These are phyloP conservation scores for Rostrohypoxylon terebratum DNA, from an alignment of 495 filamentous ascomycete species.

Conservation along the genomic window DNA sequence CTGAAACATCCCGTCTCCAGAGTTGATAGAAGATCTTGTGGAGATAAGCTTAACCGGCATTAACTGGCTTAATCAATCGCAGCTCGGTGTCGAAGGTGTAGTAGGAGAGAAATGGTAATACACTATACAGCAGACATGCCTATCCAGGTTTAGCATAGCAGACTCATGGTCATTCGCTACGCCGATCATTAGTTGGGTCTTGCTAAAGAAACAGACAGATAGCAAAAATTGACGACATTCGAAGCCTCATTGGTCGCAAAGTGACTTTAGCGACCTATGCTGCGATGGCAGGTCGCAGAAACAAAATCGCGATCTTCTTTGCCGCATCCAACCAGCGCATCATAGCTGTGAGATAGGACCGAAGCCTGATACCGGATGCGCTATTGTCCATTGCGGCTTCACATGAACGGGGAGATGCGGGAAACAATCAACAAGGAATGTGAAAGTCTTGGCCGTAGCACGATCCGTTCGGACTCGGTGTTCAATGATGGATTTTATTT, in stretches of 20 bases:
- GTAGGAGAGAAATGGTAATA: conserved; percentile 22
- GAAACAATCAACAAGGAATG: conserved; percentile 23
- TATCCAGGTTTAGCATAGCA: conserved; percentile 29
- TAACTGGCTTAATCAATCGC: not conserved
- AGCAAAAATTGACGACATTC: conserved; percentile 1
- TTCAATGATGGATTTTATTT: not conserved
- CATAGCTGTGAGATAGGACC: conserved; percentile 22
- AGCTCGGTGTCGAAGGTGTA: conserved; percentile 22
- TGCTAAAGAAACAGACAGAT: conserved; percentile 18
- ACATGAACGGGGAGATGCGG: conserved; percentile 1
- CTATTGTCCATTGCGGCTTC: not conserved
- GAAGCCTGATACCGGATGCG: conserved; percentile 37
- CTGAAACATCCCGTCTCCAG: conserved; percentile 30
- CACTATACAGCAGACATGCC: conserved; percentile 25
- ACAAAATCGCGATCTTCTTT: conserved; percentile 39
- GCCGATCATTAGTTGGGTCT: conserved; percentile 27
- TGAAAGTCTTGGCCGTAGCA: conserved; percentile 41
- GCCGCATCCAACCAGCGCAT: conserved; percentile 26
- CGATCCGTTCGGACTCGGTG: conserved; percentile 28
- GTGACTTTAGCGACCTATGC: conserved; percentile 18
- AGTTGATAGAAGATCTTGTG: conserved; percentile 7
- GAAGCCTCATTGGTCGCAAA: conserved; percentile 32
- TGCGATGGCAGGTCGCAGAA: conserved; percentile 25
- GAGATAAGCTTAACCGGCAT: not conserved
- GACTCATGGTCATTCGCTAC: conserved; percentile 4